These are phyloP conservation scores for Mucor indicus DNA, from an alignment of 371 early-diverging fungal genomes.

Conservation along the genomic window DNA sequence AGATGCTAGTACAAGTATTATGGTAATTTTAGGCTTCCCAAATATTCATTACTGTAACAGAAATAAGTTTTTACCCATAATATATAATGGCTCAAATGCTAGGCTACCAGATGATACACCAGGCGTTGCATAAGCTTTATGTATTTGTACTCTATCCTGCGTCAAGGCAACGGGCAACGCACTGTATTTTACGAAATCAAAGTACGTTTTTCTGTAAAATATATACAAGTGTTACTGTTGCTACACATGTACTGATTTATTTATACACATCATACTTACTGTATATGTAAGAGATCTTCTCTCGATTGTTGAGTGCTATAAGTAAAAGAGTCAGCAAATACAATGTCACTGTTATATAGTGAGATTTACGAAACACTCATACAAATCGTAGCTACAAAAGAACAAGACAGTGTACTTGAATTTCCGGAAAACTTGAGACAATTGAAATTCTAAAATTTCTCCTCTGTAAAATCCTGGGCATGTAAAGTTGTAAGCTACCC, in stretches of 20 bases:
- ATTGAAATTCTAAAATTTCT: conserved; percentile 1
- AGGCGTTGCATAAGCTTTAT: conserved; percentile 12
- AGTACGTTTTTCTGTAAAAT: conserved; percentile 2
- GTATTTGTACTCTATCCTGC: conserved; percentile 13
- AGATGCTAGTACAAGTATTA: conserved; percentile 1
- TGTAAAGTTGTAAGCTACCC: conserved; percentile 5
- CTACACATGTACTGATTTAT: too few species aligned
- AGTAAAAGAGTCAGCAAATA: too few species aligned
- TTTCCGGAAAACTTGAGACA: conserved; percentile 1
- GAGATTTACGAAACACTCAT: not conserved
- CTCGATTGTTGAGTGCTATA: conserved; percentile 14
- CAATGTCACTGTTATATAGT: too few species aligned
- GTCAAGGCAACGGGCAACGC: conserved; percentile 16
- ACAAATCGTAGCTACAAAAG: conserved; percentile 30
- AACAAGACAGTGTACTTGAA: conserved; percentile 12
- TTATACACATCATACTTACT: conserved; percentile 7
- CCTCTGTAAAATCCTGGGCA: conserved; percentile 8
- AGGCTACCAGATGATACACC: conserved; percentile 2
- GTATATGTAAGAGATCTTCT: conserved; percentile 13
- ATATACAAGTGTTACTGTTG: not conserved
- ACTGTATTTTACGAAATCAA: conserved; percentile 1
- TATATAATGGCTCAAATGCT: conserved; percentile 12
- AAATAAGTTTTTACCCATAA: conserved; percentile 4
- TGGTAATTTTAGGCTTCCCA: not conserved
- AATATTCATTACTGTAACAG: not conserved